Base-by-base conservation (phyloP, 495 filamentous ascomycete species). In the Talaromyces stipitatus region DNA sequence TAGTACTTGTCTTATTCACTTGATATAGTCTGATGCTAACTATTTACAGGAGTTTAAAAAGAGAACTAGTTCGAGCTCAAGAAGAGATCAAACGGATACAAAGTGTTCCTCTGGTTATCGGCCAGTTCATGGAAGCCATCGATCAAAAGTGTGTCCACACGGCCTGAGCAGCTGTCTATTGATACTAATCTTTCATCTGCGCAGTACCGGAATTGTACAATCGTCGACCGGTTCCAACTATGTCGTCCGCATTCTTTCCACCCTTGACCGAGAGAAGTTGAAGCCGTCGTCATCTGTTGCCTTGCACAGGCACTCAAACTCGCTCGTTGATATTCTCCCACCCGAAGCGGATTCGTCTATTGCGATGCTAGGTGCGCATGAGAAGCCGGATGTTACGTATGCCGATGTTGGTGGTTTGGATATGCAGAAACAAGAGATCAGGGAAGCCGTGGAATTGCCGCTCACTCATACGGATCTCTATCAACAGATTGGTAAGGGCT, bases 31-130 rank as follows among this genome's bases (percentile, higher is more conserved):
- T 26, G 26, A 1, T 55, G 6, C 55, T 61, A 53, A 58, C 5
- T 2, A 8, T 2, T 20, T 58, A 60, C 62, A 95, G 91, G 78
- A 96, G 91, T 75, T 76, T 98, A 68, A 98, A 98, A 78, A 82
- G 95, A 62, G 94, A 98, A 76, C 83, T 98, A 28, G 92, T 98
- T 38, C 86, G 94, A 55, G 94, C 94, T 61, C 94, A 98, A 71
- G 94, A 98, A 72, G 94, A 98, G 78, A 98, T 98, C 75, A 98
- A 98, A 79, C 85, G 94, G 59, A 98, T 98, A 70, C 94, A 98
- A 72, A 96, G 91, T 72, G 94, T 98, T 28, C 94, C 94, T 2
- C 72, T 98, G 63, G 94, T 98, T 56, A 98, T 98, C 69, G 94
- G 94, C 50, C 94, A 98, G 76, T 98, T 98, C 71, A 98, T 98